phyloP scores from a whole-genome alignment of 192 early-diverging fungal genomes.

The Entomortierella parvispora region DNA sequence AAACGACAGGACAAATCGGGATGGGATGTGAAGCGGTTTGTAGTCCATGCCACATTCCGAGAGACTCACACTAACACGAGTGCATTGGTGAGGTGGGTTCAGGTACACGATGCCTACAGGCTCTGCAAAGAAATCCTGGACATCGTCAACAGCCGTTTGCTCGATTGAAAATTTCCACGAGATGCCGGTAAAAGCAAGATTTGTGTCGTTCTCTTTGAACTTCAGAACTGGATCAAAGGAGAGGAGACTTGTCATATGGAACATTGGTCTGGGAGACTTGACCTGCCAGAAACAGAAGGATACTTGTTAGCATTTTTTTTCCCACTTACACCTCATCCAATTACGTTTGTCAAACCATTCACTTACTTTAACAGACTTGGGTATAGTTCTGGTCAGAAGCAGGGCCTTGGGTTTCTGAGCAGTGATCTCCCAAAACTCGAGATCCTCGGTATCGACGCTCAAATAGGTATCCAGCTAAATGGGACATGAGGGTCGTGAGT shows the following conservation, averaged over 20 bases:
- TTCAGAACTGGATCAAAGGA: slow-evolving; percentile 60
- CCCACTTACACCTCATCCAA: background rate
- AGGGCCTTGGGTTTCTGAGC: slow-evolving; percentile 25
- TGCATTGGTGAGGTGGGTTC: slow-evolving; percentile 56
- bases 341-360: background rate
- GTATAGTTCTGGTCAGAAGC: slow-evolving; percentile 58
- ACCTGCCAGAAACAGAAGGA: slow-evolving; percentile 24
- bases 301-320: no score
- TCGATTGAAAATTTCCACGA: slow-evolving; percentile 57
- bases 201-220: slow-evolving; percentile 68
- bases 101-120: slow-evolving; percentile 57
- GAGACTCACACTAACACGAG: slow-evolving; percentile 67
- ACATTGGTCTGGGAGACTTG: slow-evolving; percentile 65
- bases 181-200: slow-evolving; percentile 61
- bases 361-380: slow-evolving; percentile 55
- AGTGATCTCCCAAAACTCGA: slow-evolving; percentile 56
- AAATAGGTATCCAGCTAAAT: slow-evolving; percentile 57
- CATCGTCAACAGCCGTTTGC: slow-evolving; percentile 57
- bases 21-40: slow-evolving; percentile 61
- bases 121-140: slow-evolving; percentile 66
- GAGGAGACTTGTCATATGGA: slow-evolving; percentile 64
- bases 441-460: slow-evolving; percentile 62
- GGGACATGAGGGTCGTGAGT: no score
- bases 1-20: slow-evolving; percentile 59
- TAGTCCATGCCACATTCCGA: slow-evolving; percentile 70